phyloP scores from a whole-genome alignment of 2,329 filamentous ascomycete genomes.

The Bipolaris sorokiniana region DNA sequence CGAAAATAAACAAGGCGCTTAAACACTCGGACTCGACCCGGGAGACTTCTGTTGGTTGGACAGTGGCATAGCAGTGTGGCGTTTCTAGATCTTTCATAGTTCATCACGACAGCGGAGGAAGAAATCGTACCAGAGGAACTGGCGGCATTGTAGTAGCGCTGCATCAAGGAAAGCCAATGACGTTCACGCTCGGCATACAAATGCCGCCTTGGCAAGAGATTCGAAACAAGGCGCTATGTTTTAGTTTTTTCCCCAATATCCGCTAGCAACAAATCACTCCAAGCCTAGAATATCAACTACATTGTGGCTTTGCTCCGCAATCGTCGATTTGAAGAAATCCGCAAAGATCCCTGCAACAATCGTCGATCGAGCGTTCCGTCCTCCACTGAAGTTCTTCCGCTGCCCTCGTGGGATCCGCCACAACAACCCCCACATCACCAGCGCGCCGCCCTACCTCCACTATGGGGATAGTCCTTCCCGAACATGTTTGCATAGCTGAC shows the following conservation, averaged over 20 bases:
- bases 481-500: constrained; percentile 37
- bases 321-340: neutral
- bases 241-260: neutral
- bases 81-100: neutral
- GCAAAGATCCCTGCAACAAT: neutral
- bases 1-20: neutral
- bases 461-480: constrained; percentile 8
- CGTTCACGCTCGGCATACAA: neutral
- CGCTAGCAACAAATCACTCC: neutral
- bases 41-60: neutral
- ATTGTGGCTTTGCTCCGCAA: neutral
- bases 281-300: neutral
- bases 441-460: no score
- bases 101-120: neutral
- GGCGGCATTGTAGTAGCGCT: constrained; percentile 3
- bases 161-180: neutral
- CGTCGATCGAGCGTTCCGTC: no score
- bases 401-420: no score
- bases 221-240: neutral
- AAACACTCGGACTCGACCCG: neutral
- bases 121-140: constrained; percentile 1
- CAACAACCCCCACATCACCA: no score
- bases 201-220: constrained; percentile 1
- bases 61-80: neutral
- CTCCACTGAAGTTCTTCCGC: no score